Percentiles rank a stretch among this genome's conserved stretches.
phyloP scores from a whole-genome alignment of 148 eudicot genomes.

The Oxyria digyna region DNA sequence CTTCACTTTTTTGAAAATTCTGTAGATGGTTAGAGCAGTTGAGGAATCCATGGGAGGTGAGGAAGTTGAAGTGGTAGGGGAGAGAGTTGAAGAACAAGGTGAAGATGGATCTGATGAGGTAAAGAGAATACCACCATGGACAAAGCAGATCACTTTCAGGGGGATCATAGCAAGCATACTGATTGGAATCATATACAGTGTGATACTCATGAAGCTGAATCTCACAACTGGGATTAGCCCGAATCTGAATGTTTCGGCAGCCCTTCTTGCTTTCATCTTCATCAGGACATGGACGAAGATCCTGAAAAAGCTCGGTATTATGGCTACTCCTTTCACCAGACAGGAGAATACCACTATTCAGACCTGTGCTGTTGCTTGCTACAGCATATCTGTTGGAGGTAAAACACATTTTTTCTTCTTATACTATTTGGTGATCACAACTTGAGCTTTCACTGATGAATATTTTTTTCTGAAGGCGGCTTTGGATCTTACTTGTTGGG shows the following conservation, averaged over 20 bases:
- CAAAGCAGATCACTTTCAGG: slow-evolving; percentile 53
- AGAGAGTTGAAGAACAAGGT: background rate
- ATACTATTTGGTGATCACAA: background rate
- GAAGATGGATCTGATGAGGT: background rate
- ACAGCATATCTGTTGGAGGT: slow-evolving; percentile 78
- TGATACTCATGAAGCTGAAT: slow-evolving; percentile 67
- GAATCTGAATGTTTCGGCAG: slow-evolving; percentile 71
- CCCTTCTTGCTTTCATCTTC: slow-evolving; percentile 63
- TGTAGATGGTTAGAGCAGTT: background rate
- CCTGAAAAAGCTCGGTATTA: slow-evolving; percentile 31
- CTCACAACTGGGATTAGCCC: slow-evolving; percentile 72
- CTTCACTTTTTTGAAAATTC: too few relatives aligned
- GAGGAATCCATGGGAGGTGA: background rate
- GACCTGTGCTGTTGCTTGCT: slow-evolving; percentile 79
- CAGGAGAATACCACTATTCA: slow-evolving; percentile 88
- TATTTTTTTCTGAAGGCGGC: slow-evolving; percentile 40
- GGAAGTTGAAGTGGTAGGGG: background rate
- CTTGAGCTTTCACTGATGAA: background rate
- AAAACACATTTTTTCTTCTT: background rate
- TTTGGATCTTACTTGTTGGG: slow-evolving; percentile 75
- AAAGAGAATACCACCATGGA: slow-evolving; percentile 54
- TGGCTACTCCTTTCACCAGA: slow-evolving; percentile 49
- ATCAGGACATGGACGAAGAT: slow-evolving; percentile 43
- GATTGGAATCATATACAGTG: slow-evolving; percentile 47
- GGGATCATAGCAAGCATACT: slow-evolving; percentile 46